phyloP scores from a whole-genome alignment of 139 green algal species.

The Marvania coccoides region DNA sequence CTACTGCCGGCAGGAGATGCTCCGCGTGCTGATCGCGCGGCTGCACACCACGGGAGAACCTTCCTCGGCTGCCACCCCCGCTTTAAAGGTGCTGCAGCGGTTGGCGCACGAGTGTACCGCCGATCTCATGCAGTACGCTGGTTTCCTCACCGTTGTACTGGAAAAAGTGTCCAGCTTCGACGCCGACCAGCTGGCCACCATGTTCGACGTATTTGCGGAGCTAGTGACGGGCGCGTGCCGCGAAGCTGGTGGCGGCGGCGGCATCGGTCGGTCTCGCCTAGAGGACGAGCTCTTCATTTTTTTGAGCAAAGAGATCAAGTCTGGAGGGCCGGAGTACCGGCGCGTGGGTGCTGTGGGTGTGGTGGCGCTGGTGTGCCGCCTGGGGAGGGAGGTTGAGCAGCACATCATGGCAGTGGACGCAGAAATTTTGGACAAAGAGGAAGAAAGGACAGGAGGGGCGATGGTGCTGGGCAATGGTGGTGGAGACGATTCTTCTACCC shows the following conservation, averaged over 20 bases:
- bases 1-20: slow-evolving; percentile 26
- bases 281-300: slow-evolving; percentile 33
- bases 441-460: too few relatives aligned
- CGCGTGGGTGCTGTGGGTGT: slow-evolving; percentile 27
- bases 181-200: slow-evolving; percentile 16
- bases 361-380: slow-evolving; percentile 27
- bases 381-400: neutral
- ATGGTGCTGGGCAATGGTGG: too few relatives aligned
- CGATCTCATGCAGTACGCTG: slow-evolving; percentile 24
- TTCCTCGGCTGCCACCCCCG: slow-evolving; percentile 6
- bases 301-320: slow-evolving; percentile 24
- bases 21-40: slow-evolving; percentile 22
- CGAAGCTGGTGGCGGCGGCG: neutral
- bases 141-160: slow-evolving; percentile 24
- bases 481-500: too few relatives aligned
- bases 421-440: neutral
- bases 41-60: slow-evolving; percentile 2
- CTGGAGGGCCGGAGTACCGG: neutral
- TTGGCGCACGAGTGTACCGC: slow-evolving; percentile 7
- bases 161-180: slow-evolving; percentile 26
- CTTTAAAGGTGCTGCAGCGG: slow-evolving; percentile 18
- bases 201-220: slow-evolving; percentile 25
- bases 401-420: neutral
- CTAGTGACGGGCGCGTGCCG: slow-evolving; percentile 13
- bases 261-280: slow-evolving; percentile 7